phyloP scores from a whole-genome alignment of 2,329 filamentous ascomycete genomes.

The Aspergillus jensenii region DNA sequence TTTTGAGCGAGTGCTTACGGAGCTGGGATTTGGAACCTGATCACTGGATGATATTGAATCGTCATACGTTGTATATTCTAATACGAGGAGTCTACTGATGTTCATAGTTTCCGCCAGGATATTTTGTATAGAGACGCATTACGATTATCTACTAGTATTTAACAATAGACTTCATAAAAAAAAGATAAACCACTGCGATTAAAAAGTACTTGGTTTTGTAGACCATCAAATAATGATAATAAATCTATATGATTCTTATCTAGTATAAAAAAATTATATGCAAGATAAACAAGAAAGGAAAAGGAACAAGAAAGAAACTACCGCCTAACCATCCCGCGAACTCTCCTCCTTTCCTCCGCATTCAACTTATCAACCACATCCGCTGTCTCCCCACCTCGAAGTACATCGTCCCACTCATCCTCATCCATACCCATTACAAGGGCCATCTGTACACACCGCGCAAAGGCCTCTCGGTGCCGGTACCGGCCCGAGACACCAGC shows the following conservation, averaged over 20 bases:
- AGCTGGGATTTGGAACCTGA: not conserved
- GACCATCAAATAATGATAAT: not conserved
- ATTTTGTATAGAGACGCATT: not conserved
- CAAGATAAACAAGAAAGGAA: not conserved
- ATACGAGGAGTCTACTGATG: not conserved
- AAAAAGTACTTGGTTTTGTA: not conserved
- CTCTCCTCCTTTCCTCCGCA: slow-evolving; percentile 70
- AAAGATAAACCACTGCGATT: not conserved
- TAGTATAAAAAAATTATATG: not conserved
- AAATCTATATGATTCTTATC: not conserved
- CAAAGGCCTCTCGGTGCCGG: slow-evolving; percentile 73
- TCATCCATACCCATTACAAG: slow-evolving; percentile 93
- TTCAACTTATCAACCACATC: slow-evolving; percentile 65
- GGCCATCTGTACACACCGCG: slow-evolving; percentile 73
- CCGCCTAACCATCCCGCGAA: slow-evolving; percentile 64
- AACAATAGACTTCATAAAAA: not conserved
- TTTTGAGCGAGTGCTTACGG: not conserved
- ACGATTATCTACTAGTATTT: not conserved
- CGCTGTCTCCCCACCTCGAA: slow-evolving; percentile 46
- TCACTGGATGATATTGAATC: not conserved
- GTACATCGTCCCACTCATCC: slow-evolving; percentile 86
- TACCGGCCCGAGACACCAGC: slow-evolving; percentile 55
- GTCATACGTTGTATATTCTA: slow-evolving; percentile 5
- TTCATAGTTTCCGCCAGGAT: not conserved
- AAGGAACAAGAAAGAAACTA: not conserved